phyloP scores from a whole-genome alignment of 2,329 filamentous ascomycete genomes.

The Trichophyton mentagrophytes region DNA sequence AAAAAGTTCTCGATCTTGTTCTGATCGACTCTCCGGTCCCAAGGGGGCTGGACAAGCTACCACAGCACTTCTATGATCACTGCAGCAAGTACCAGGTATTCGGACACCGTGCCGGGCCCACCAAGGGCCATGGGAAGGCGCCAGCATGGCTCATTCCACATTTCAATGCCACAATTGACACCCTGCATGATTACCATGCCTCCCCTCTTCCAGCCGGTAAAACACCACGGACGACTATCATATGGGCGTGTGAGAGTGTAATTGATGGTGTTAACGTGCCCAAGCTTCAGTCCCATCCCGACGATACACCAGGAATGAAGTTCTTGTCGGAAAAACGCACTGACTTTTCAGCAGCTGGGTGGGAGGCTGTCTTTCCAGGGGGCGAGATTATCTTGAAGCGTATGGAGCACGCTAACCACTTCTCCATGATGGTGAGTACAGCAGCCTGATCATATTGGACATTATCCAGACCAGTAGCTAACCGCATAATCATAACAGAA shows the following conservation, averaged over 20 bases:
- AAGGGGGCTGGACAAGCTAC: slow-evolving; percentile 54
- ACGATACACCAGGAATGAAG: slow-evolving; percentile 2
- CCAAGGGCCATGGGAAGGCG: slow-evolving; percentile 22
- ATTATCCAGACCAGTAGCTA: neutral
- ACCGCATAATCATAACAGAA: neutral
- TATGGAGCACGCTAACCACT: neutral
- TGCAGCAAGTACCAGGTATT: slow-evolving; percentile 38
- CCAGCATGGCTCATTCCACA: slow-evolving; percentile 40
- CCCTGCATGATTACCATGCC: slow-evolving; percentile 34
- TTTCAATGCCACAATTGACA: slow-evolving; percentile 39
- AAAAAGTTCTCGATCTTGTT: slow-evolving; percentile 39
- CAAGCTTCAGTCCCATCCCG: neutral
- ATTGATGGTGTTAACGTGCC: neutral
- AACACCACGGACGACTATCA: neutral
- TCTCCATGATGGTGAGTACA: neutral
- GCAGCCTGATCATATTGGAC: neutral
- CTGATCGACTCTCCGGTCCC: slow-evolving; percentile 44
- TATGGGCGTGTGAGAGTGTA: slow-evolving; percentile 2
- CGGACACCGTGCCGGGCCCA: slow-evolving; percentile 26
- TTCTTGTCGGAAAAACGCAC: neutral
- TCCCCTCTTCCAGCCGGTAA: slow-evolving; percentile 12
- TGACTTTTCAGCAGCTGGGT: neutral
- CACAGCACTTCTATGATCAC: slow-evolving; percentile 40
- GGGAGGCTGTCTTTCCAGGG: neutral
- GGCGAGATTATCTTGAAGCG: neutral